Base-by-base conservation (phyloP, 192 early-diverging fungal species). In the Dimargaris cristalligena region DNA sequence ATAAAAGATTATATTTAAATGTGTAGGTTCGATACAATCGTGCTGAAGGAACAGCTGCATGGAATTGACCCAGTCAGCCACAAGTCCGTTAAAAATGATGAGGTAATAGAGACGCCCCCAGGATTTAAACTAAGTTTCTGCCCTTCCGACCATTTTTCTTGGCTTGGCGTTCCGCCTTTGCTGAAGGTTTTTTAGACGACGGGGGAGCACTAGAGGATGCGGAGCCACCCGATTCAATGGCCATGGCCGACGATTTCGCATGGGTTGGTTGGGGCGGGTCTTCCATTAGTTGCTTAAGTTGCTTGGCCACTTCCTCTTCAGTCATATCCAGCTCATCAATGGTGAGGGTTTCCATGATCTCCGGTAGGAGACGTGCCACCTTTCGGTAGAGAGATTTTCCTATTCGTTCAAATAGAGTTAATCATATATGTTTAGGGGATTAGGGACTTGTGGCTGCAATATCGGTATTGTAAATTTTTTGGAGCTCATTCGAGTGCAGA, bases 401-500 rank as follows among this genome's bases (percentile, higher is more conserved):
- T 48, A 48, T 48, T 4, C 9, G 23, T 44, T 44, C 8, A 44
- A 44, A 11, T 44, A 44, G 41, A 8, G 41, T 18, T 44, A 44
- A 18, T 44, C 41, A 44, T 18, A 44, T 44, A 8, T 44, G 10
- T 18, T 11, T 9, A 44, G 18, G 18, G 18, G 41, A 44, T 44
- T 11, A 8, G 18, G 10, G 18, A 44, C 8, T 44, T 9, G 41
- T 11, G 8, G 41, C 41, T 44, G 18, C 18, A 18, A 8, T 44
- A 18, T 44, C 18, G 41, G 41, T 11, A 44, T 11, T 18, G 18
- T 44, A 44, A 44, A 18, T 44, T 44, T 9, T 44, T 11, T 11
- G 18, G 18, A 18, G 41, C 41, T 44, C 50, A 71, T 41, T 34
- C 68, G n/a, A n/a, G n/a, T n/a, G n/a, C n/a, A n/a, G n/a, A n/a